Conservation (phyloP, 2,329 filamentous ascomycete species). For the Sphaceloma murrayae region DNA sequence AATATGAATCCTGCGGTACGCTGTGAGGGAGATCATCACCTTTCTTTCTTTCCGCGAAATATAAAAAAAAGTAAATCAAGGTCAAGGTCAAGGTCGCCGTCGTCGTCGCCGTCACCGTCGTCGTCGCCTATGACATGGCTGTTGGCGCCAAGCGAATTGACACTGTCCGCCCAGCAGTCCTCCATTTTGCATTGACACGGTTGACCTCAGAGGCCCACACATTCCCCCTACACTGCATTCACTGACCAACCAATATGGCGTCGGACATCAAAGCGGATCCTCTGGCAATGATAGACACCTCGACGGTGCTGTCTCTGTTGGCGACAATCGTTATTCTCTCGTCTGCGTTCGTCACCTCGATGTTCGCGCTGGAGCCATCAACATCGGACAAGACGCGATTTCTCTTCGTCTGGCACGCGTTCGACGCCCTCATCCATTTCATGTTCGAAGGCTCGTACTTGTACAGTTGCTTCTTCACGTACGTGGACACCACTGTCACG, state of each 20-base stretch:
- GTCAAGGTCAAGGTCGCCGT: too few relatives aligned
- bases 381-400: constrained; percentile 53
- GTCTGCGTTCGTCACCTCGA: constrained; percentile 42
- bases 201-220: too few relatives aligned
- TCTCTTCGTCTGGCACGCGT: constrained; percentile 90
- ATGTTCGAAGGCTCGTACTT: constrained; percentile 84
- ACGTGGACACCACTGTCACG: constrained; percentile 35
- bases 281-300: constrained; percentile 32
- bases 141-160: too few relatives aligned
- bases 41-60: too few relatives aligned
- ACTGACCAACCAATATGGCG: neutral
- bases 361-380: constrained; percentile 43
- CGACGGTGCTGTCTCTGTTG: constrained; percentile 47
- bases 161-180: too few relatives aligned
- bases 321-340: constrained; percentile 46
- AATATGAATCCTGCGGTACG: too few relatives aligned
- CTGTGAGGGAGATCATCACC: too few relatives aligned
- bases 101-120: too few relatives aligned
- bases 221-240: too few relatives aligned
- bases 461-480: constrained; percentile 85
- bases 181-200: too few relatives aligned
- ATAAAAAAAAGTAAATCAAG: too few relatives aligned
- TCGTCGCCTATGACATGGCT: too few relatives aligned
- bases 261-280: constrained; percentile 1
- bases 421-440: constrained; percentile 86